Percentiles rank a stretch among this genome's conserved stretches.
These are phyloP conservation scores for Cunninghamia lanceolata DNA, from an alignment of 75 land plant species.

Conservation along the genomic window DNA sequence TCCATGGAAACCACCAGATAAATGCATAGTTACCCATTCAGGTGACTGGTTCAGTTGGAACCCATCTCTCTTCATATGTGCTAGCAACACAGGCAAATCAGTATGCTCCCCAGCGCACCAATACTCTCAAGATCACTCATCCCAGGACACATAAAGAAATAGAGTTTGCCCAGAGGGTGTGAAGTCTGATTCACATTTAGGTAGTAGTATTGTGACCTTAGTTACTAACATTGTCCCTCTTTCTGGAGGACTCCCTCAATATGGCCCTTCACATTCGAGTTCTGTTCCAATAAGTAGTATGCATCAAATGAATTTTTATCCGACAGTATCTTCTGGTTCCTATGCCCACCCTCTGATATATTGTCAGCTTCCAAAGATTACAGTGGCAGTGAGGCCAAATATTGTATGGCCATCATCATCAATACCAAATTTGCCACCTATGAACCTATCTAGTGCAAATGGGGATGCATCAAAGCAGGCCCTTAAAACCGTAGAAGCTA, in stretches of 20 bases:
- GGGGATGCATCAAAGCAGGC: neutral
- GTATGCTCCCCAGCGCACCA: slow-evolving; percentile 45
- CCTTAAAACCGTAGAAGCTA: neutral
- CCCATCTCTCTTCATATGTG: slow-evolving; percentile 39
- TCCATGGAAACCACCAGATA: neutral
- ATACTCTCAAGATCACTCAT: slow-evolving; percentile 77
- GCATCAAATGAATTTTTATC: neutral
- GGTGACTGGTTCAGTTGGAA: slow-evolving; percentile 39
- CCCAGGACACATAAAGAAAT: slow-evolving; percentile 84
- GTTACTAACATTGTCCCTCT: no score
- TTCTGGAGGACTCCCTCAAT: no score
- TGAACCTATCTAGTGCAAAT: neutral
- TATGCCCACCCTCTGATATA: neutral
- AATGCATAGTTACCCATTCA: slow-evolving; percentile 50
- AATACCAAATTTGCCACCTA: neutral
- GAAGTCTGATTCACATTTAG: slow-evolving; percentile 19
- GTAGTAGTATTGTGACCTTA: slow-evolving; percentile 10
- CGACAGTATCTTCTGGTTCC: neutral
- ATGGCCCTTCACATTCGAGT: no score
- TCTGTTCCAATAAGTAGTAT: neutral
- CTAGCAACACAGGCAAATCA: slow-evolving; percentile 43
- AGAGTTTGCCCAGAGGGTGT: slow-evolving; percentile 18
- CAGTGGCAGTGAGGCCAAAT: neutral
- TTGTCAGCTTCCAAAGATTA: neutral
- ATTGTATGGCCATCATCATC: neutral